A percentile compares a stretch with the other conserved stretches of the same genome.
Evolutionary conservation across 140 eudicot genomes (phyloP).

Genomic region (Ambrosia hybrid): DNA sequence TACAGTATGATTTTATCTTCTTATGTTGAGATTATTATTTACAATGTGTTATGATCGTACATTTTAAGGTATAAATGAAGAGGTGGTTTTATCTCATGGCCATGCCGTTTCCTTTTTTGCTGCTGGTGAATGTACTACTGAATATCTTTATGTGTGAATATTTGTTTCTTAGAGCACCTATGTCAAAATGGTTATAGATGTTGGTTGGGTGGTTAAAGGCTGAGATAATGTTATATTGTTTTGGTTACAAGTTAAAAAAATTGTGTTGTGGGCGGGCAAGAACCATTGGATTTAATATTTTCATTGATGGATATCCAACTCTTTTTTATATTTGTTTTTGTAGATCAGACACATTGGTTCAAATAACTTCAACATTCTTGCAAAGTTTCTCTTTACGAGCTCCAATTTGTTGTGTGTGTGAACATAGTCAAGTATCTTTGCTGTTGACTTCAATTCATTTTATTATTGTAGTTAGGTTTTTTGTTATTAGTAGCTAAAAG

Average conservation of each 20-base stretch:
- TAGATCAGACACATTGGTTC: slow-evolving; percentile 99
- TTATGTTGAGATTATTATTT: too few species aligned
- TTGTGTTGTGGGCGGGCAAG: slow-evolving; percentile 13
- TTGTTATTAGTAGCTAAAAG: too few species aligned
- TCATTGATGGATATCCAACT: too few species aligned
- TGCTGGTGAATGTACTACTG: slow-evolving; percentile 82
- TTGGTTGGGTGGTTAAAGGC: background rate
- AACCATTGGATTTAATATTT: too few species aligned
- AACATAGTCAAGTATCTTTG: too few species aligned
- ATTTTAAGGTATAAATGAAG: too few species aligned
- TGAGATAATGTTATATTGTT: background rate
- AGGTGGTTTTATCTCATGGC: too few species aligned
- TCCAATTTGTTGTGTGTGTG: too few species aligned
- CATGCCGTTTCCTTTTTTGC: slow-evolving; percentile 98
- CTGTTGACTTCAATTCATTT: too few species aligned
- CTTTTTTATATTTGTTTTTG: slow-evolving; percentile 20
- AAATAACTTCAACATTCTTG: slow-evolving; percentile 79
- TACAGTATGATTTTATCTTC: slow-evolving; percentile 1
- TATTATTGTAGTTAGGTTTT: too few species aligned
- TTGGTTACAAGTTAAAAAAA: background rate
- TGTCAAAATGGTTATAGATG: background rate
- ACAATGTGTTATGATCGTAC: too few species aligned
- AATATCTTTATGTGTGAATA: slow-evolving; percentile 9
- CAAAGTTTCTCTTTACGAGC: background rate
- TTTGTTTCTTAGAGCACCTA: slow-evolving; percentile 8